Evolutionary conservation across 2,329 filamentous ascomycete species (phyloP).

Genomic region (Endoconidiophora polonica): DNA sequence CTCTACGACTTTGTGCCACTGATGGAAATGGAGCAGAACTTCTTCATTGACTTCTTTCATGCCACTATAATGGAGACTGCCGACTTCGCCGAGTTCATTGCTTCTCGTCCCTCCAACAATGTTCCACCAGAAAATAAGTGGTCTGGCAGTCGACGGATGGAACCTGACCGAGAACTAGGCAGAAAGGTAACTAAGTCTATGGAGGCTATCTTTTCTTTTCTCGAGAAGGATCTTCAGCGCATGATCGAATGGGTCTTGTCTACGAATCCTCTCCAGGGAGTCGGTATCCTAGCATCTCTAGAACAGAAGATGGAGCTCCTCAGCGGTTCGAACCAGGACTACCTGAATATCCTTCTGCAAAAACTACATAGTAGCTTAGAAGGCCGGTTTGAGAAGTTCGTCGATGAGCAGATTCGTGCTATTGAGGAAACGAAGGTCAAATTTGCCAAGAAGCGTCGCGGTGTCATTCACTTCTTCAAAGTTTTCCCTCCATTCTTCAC

Average conservation of each 20-base stretch:
- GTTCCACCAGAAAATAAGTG: slow-evolving; percentile 13
- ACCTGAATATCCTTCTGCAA: slow-evolving; percentile 61
- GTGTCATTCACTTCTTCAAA: slow-evolving; percentile 87
- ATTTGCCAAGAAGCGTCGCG: slow-evolving; percentile 84
- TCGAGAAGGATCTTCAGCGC: slow-evolving; percentile 59
- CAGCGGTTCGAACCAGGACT: slow-evolving; percentile 86
- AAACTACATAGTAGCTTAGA: slow-evolving; percentile 62
- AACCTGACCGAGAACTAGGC: slow-evolving; percentile 77
- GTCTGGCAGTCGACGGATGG: slow-evolving; percentile 39
- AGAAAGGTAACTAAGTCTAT: slow-evolving; percentile 70
- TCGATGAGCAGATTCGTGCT: slow-evolving; percentile 85
- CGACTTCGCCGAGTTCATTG: slow-evolving; percentile 72
- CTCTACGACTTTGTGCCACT: slow-evolving; percentile 70
- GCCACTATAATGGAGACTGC: slow-evolving; percentile 65
- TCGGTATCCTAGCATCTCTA: slow-evolving; percentile 67
- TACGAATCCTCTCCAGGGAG: slow-evolving; percentile 70
- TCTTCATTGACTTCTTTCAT: slow-evolving; percentile 93
- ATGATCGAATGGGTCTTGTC: slow-evolving; percentile 72
- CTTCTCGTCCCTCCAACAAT: slow-evolving; percentile 21
- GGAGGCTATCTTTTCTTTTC: slow-evolving; percentile 74
- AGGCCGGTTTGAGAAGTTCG: slow-evolving; percentile 67
- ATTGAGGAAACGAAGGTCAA: slow-evolving; percentile 98
- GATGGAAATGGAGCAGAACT: slow-evolving; percentile 89
- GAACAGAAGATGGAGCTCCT: slow-evolving; percentile 66
- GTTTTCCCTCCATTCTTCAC: slow-evolving; percentile 78